These are phyloP conservation scores for Sporothrix humicola DNA, from an alignment of 2,329 filamentous ascomycete species.

Conservation along the genomic window DNA sequence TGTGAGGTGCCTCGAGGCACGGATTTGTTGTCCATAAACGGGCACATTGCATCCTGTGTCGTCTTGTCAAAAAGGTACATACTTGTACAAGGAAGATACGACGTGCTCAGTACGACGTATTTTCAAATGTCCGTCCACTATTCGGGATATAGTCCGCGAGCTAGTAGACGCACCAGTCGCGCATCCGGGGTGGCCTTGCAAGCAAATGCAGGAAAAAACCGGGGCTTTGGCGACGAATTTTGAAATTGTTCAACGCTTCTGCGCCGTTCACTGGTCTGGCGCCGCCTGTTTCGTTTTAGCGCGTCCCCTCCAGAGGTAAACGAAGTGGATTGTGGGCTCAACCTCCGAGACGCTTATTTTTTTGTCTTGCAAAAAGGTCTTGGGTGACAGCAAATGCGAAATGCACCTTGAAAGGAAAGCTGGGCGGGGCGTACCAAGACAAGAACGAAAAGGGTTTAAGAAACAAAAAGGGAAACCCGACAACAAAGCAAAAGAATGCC, in stretches of 20 bases:
- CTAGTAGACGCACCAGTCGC: constrained; percentile 25
- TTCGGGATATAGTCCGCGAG: constrained; percentile 27
- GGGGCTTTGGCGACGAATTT: constrained; percentile 12
- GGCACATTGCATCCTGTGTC: neutral
- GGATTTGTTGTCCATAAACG: neutral
- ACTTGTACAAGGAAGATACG: neutral
- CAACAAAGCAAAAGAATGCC: neutral
- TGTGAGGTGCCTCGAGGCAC: neutral
- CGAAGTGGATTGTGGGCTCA: neutral
- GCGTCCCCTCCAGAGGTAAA: constrained; percentile 2
- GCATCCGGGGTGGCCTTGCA: constrained; percentile 15
- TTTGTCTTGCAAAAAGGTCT: neutral
- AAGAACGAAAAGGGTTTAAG: neutral
- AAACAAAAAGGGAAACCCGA: neutral
- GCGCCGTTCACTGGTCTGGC: constrained; percentile 10
- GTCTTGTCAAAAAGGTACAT: neutral
- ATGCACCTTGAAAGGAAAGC: neutral
- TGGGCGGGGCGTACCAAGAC: constrained; percentile 4
- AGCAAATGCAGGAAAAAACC: constrained; percentile 11
- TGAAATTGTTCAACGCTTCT: constrained; percentile 24
- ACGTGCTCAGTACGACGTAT: neutral
- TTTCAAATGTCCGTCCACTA: neutral
- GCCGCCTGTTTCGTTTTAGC: constrained; percentile 22
- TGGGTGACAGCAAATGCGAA: neutral
- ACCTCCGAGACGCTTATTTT: constrained; percentile 19